Evolutionary conservation across 768 basidiomycete genomes (phyloP).

Genomic region (Termitomyces sp.): DNA sequence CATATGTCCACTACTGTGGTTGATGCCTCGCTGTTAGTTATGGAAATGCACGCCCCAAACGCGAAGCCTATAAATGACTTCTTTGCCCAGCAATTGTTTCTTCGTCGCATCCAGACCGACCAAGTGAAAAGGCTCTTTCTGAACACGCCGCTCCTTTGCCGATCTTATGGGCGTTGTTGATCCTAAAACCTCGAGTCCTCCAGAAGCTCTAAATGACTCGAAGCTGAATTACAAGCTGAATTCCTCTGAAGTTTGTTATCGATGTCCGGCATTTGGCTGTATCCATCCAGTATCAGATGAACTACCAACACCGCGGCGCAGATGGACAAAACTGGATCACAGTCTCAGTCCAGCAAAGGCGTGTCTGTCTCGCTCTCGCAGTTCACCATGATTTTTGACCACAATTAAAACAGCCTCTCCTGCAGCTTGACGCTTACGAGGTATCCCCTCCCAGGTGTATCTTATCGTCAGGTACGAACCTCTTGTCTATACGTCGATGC

Average conservation of each 20-base stretch:
- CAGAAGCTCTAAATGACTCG: conserved; percentile 7
- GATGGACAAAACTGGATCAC: conserved; percentile 13
- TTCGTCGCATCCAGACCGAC: conserved; percentile 10
- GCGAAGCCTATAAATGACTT: conserved; percentile 42
- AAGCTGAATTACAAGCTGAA: not conserved
- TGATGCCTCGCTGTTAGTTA: conserved; percentile 27
- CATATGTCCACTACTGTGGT: conserved; percentile 45
- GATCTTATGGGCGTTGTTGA: conserved; percentile 7
- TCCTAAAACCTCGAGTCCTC: not conserved
- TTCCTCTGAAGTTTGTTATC: conserved; percentile 6
- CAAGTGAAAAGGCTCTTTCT: conserved; percentile 3
- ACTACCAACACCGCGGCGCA: conserved; percentile 9
- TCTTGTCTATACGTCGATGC: conserved; percentile 19
- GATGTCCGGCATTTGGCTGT: conserved; percentile 7
- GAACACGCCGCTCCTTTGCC: conserved; percentile 2
- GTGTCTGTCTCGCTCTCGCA: conserved; percentile 8
- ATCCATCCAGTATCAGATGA: conserved; percentile 3
- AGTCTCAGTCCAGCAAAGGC: conserved; percentile 22
- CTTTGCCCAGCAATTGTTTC: conserved; percentile 15
- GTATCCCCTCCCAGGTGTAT: conserved; percentile 21
- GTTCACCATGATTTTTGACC: conserved; percentile 12
- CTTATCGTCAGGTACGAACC: conserved; percentile 21
- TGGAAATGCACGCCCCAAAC: conserved; percentile 23
- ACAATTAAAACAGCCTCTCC: conserved; percentile 14
- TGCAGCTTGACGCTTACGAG: conserved; percentile 15